Evolutionary conservation across 208 protist species (phyloP), one percentile per base, ranked within the genome.

Genomic region (Lotmaria passim): DNA sequence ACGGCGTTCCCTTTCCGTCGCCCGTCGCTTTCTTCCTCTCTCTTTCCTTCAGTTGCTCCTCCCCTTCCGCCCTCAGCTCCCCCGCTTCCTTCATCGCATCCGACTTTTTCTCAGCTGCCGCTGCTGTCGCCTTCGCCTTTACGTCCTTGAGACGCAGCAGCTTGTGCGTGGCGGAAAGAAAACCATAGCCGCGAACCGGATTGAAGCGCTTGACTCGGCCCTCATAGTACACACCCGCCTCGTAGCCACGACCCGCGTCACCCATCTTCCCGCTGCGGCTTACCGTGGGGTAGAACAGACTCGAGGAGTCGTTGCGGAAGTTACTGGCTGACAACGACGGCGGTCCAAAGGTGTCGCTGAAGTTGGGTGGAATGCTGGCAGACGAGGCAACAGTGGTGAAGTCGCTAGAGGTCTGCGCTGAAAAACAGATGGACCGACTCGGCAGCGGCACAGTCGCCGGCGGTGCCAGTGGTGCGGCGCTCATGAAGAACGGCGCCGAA

Each of bases 171-270:
- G 83, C 83, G 6, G 79, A 83, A 7, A 89, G 68, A 63, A 89
- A 89, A 12, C 83, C 83, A 59, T 86, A 91, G 21, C 85, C 82
- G 24, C 82, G 81, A 39, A 84, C 75, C 14, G 79, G 85, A 36
- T 87, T 87, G 69, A 86, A 91, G n/a, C 85, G 85, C 71, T 87
- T 89, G 26, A 92, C 83, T 2, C 76, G 56, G 4, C 86, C 86
- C 41, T 89, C 86, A 67, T 91, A 91, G 80, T 79, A 84, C 51
- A 73, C 73, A 28, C 80, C 79, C 23, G 82, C 68, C 21, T 72
- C 64, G 59, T 82, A 91, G 39, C 63, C 72, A 15, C 39, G 64
- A 28, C 86, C 86, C 50, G 66, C 66, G 19, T 72, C 55, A 1
- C 66, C 66, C 23, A 41, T 56, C 33, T 36, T 38, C 30, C 55